Evolutionary conservation across 2,329 filamentous ascomycete genomes (phyloP).

Genomic region (Phaeosphaeriaceae sp.): DNA sequence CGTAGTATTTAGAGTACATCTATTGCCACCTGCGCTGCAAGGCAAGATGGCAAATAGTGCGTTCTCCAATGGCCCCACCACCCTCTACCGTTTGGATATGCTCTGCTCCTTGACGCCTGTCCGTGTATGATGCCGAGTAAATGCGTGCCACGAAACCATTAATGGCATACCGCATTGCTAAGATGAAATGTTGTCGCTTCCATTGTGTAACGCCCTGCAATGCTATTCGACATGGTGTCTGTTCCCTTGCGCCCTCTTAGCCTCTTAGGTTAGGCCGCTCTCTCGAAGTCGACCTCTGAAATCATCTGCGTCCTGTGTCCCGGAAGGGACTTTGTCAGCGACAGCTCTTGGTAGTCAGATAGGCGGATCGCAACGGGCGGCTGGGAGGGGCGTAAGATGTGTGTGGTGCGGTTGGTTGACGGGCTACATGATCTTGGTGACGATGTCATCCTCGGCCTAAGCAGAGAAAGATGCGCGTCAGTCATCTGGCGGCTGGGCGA

Average conservation of each 20-base stretch:
- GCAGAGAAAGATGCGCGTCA: conserved; percentile 49
- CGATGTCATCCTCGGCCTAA: conserved; percentile 84
- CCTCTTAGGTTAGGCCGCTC: conserved; percentile 39
- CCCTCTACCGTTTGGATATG: conserved; percentile 16
- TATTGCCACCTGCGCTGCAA: conserved; percentile 45
- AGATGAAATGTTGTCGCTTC: conserved; percentile 17
- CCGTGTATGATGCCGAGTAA: conserved; percentile 32
- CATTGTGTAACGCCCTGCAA: conserved; percentile 29
- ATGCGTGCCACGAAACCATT: conserved; percentile 16
- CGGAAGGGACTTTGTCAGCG: conserved; percentile 37
- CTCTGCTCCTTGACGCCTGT: conserved; percentile 20
- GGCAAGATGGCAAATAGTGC: conserved; percentile 46
- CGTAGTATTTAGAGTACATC: conserved; percentile 46
- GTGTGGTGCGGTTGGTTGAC: conserved; percentile 17
- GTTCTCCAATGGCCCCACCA: conserved; percentile 37
- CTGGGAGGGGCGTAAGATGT: conserved; percentile 10
- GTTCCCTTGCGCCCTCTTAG: conserved; percentile 3
- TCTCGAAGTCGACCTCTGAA: conserved; percentile 39
- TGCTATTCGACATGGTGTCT: conserved; percentile 16
- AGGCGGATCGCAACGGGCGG: conserved; percentile 19
- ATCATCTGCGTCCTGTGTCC: conserved; percentile 38
- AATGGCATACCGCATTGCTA: conserved; percentile 36
- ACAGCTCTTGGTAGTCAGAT: conserved; percentile 17
- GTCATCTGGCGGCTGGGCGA: conserved; percentile 41
- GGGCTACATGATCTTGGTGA: conserved; percentile 82